These are phyloP conservation scores for Debaryomycetaceae sp. DNA, from an alignment of 1,139 yeast genomes.

Conservation along the genomic window DNA sequence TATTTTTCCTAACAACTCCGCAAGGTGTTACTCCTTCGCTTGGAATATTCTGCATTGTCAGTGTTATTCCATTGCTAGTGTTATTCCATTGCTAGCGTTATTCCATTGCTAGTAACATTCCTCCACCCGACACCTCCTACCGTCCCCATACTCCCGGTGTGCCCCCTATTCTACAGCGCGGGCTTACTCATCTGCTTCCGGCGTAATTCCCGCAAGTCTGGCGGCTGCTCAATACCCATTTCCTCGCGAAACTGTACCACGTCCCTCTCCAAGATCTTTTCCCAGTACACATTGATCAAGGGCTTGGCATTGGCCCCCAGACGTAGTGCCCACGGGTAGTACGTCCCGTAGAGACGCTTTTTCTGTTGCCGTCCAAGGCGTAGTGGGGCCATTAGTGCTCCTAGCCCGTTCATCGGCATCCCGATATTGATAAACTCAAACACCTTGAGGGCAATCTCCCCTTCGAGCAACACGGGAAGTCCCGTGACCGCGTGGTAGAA, in stretches of 20 bases:
- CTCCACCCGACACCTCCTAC: too few species aligned
- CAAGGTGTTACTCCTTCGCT: too few species aligned
- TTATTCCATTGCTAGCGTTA: too few species aligned
- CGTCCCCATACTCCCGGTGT: too few species aligned
- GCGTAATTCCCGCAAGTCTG: constrained; percentile 65
- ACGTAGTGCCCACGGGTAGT: constrained; percentile 82
- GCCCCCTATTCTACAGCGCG: too few species aligned
- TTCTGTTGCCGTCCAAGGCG: constrained; percentile 40
- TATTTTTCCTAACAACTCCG: too few species aligned
- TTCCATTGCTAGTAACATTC: too few species aligned
- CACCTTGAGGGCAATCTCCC: constrained; percentile 88
- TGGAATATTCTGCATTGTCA: too few species aligned
- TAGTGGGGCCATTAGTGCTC: constrained; percentile 80
- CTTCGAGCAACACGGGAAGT: constrained; percentile 84
- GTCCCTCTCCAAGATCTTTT: constrained; percentile 62
- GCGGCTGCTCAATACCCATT: constrained; percentile 61
- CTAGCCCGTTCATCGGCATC: constrained; percentile 91
- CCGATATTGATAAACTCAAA: constrained; percentile 90
- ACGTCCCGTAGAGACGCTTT: constrained; percentile 48
- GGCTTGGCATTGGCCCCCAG: constrained; percentile 70
- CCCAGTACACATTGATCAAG: constrained; percentile 90
- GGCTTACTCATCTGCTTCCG: constrained; percentile 27
- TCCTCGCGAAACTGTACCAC: constrained; percentile 62
- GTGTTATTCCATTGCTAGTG: too few species aligned
- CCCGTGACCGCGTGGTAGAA: constrained; percentile 91